A percentile compares a stretch with the other conserved stretches of the same genome.
Evolutionary conservation across 1,139 yeast species (phyloP).

Genomic region (Saccharomyces hybrid): DNA sequence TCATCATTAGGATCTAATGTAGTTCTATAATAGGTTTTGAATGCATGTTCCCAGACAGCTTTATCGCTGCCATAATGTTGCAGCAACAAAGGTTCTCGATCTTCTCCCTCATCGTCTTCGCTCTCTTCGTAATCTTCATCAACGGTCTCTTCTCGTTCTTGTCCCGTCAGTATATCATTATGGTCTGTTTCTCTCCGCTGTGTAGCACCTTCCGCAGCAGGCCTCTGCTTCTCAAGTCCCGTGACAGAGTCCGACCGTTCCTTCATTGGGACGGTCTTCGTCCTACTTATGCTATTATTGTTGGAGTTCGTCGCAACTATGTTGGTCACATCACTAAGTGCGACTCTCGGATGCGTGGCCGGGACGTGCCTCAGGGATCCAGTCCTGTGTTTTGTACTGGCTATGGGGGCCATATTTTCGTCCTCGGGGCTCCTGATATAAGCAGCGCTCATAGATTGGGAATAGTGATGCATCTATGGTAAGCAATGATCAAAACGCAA

Average conservation of each 20-base stretch:
- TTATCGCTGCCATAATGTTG: constrained; percentile 17
- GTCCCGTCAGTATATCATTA: neutral
- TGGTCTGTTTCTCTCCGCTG: neutral
- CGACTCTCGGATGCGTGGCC: neutral
- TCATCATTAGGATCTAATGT: constrained; percentile 75
- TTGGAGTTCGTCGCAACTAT: neutral
- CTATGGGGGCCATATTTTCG: constrained; percentile 8
- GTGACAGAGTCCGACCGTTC: neutral
- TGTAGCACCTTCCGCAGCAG: neutral
- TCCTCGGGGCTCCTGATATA: constrained; percentile 1
- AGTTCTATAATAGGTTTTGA: constrained; percentile 42
- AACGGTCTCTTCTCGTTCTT: neutral
- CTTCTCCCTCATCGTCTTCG: constrained; percentile 32
- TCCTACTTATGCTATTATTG: neutral
- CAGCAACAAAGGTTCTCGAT: constrained; percentile 29
- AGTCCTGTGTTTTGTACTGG: neutral
- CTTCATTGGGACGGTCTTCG: neutral
- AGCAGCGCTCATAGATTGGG: neutral
- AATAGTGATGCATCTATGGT: constrained; percentile 5
- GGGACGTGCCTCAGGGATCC: neutral
- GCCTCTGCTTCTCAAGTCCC: neutral
- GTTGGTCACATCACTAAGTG: neutral
- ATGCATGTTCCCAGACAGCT: constrained; percentile 39
- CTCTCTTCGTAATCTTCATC: constrained; percentile 28
- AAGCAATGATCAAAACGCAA: neutral